Conservation (phyloP, 345 rosid species). For the Arabis alpina region DNA sequence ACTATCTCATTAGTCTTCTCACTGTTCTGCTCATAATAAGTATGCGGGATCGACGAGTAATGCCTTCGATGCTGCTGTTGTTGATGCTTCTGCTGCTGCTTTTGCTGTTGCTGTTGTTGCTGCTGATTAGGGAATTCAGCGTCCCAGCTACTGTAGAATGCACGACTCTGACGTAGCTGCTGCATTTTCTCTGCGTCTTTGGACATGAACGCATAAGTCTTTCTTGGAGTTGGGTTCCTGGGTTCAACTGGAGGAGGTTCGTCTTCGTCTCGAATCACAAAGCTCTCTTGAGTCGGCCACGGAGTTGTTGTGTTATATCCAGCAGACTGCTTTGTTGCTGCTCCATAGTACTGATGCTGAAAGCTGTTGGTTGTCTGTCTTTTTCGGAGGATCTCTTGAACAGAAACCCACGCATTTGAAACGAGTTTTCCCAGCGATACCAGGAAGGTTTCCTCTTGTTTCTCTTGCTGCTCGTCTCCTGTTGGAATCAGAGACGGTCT, state of each 20-base stretch:
- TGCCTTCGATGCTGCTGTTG: conserved; percentile 66
- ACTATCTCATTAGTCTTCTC: conserved; percentile 84
- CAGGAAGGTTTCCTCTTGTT: conserved; percentile 76
- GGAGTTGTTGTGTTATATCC: conserved; percentile 44
- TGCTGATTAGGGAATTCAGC: conserved; percentile 61
- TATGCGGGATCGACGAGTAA: conserved; percentile 71
- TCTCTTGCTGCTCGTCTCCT: conserved; percentile 67
- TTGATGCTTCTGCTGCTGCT: conserved; percentile 59
- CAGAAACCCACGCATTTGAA: conserved; percentile 56
- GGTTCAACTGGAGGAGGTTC: conserved; percentile 88
- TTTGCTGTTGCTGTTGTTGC: conserved; percentile 54
- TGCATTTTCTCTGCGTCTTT: conserved; percentile 90
- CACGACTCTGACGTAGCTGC: conserved; percentile 83
- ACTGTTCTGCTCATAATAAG: conserved; percentile 72
- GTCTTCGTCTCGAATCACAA: conserved; percentile 70
- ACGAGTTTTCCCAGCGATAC: conserved; percentile 71
- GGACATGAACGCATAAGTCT: conserved; percentile 93
- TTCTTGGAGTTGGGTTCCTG: conserved; percentile 80
- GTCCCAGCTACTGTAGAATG: conserved; percentile 73
- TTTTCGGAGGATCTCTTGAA: conserved; percentile 51
- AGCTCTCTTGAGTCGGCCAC: conserved; percentile 97
- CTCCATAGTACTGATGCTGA: conserved; percentile 54
- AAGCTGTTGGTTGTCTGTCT: conserved; percentile 45
- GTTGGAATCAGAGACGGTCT: conserved; percentile 89
- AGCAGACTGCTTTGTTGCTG: conserved; percentile 36